Conservation (phyloP, 2,329 filamentous ascomycete species). For the Blastomyces gilchristii region DNA sequence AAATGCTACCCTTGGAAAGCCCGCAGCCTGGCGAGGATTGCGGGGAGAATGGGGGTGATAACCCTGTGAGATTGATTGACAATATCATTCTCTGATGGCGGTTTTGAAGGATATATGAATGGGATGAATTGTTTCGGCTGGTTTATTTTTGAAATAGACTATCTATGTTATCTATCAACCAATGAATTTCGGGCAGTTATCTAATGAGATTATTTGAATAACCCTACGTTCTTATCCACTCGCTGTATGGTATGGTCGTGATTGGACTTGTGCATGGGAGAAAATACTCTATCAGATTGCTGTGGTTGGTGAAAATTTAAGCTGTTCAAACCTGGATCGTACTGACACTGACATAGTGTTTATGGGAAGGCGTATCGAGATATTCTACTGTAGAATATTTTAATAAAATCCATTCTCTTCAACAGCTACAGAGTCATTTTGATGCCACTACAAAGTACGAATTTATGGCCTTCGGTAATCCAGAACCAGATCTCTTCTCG, state of each 20-base stretch:
- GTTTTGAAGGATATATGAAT: conserved; percentile 7
- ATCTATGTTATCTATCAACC: neutral
- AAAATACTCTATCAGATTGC: too few species aligned
- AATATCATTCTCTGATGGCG: conserved; percentile 62
- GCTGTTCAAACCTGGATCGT: too few species aligned
- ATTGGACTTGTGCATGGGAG: too few species aligned
- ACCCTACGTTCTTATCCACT: neutral
- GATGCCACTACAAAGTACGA: too few species aligned
- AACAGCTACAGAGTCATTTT: too few species aligned
- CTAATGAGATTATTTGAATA: neutral
- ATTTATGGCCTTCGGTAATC: too few species aligned
- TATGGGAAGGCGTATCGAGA: too few species aligned
- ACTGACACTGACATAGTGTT: too few species aligned
- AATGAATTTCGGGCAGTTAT: neutral
- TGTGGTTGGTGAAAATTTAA: too few species aligned
- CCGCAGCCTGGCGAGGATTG: conserved; percentile 59
- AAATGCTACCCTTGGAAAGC: conserved; percentile 72
- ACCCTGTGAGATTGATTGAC: conserved; percentile 79
- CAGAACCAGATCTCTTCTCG: neutral
- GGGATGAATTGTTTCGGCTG: neutral
- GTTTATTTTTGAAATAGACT: neutral
- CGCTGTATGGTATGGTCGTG: too few species aligned
- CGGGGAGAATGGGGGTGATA: conserved; percentile 60
- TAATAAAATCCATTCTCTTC: too few species aligned
- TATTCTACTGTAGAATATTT: too few species aligned